A percentile compares a stretch with the other conserved stretches of the same genome.
phyloP scores from a whole-genome alignment of 148 eudicot genomes.

The Arbutus unedo region DNA sequence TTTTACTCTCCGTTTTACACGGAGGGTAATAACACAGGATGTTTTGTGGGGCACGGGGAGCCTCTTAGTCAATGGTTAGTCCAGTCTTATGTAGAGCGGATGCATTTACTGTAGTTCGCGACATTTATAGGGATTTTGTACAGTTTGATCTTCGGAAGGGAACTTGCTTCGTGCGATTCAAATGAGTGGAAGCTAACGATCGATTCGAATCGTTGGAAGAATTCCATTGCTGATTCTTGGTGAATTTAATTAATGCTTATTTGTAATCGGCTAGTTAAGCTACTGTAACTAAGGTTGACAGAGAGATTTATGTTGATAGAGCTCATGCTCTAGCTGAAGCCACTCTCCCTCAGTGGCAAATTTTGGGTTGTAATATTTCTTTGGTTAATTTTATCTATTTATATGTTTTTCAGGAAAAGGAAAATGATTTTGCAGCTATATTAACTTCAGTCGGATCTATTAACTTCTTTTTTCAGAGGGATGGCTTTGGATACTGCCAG shows the following conservation, averaged over 20 bases:
- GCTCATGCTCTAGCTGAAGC: slow-evolving; percentile 4
- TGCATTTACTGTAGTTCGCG: slow-evolving; percentile 73
- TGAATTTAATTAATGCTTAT: background rate
- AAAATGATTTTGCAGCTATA: background rate
- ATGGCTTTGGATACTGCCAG: background rate
- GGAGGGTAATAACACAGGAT: slow-evolving; percentile 78
- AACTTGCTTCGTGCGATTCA: background rate
- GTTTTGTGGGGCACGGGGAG: slow-evolving; percentile 95
- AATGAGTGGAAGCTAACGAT: background rate
- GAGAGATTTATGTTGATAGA: background rate
- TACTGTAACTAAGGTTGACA: background rate
- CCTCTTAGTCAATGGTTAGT: slow-evolving; percentile 74
- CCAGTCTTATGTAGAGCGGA: slow-evolving; percentile 79
- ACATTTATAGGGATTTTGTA: background rate
- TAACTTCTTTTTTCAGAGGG: background rate
- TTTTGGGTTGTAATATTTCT: background rate
- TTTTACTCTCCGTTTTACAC: slow-evolving; percentile 76
- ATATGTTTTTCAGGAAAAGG: background rate
- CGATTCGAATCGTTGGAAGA: background rate
- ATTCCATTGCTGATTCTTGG: slow-evolving; percentile 1
- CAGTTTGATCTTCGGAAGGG: background rate
- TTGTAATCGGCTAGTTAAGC: background rate
- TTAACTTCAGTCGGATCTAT: background rate
- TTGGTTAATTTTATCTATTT: background rate
- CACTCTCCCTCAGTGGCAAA: background rate